Evolutionary conservation across 371 early-diverging fungal species (phyloP).

Genomic region (Neoconidiobolus thromboides): DNA sequence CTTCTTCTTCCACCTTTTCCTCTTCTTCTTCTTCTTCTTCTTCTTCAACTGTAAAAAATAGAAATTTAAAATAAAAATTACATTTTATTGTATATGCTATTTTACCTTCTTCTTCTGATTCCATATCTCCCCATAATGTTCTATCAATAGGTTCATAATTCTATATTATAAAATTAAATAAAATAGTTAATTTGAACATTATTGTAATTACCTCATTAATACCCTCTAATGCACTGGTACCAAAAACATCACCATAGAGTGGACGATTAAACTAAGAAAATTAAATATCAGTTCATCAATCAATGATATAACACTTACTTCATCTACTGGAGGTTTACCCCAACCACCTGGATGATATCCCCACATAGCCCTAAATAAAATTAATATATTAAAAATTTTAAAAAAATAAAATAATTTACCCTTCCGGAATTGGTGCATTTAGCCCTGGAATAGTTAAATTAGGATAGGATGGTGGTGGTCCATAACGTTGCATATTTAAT

Average conservation of each 20-base stretch:
- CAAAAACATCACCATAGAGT: slow-evolving; percentile 93
- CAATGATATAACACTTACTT: slow-evolving; percentile 16
- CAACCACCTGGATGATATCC: slow-evolving; percentile 97
- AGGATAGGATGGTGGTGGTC: slow-evolving; percentile 93
- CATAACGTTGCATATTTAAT: slow-evolving; percentile 95
- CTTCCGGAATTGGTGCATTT: slow-evolving; percentile 93
- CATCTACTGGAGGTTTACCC: slow-evolving; percentile 96
- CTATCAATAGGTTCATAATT: slow-evolving; percentile 49
- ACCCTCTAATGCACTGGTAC: slow-evolving; percentile 21
- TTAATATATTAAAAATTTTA: not conserved
- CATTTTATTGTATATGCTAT: too few species aligned
- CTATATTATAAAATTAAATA: too few species aligned
- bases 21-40: slow-evolving; percentile 23
- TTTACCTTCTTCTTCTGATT: slow-evolving; percentile 15
- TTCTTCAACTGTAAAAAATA: not conserved
- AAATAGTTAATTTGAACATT: too few species aligned
- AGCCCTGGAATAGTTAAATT: slow-evolving; percentile 85
- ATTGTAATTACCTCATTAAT: not conserved
- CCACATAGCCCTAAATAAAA: slow-evolving; percentile 60
- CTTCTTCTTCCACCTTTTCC: slow-evolving; percentile 29
- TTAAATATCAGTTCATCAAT: not conserved
- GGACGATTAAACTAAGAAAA: slow-evolving; percentile 51
- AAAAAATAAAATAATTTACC: slow-evolving; percentile 16
- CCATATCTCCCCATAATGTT: slow-evolving; percentile 59
- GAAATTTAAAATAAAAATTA: not conserved